Base-by-base conservation (phyloP, 2,329 filamentous ascomycete species). In the Aschersonia sp. region DNA sequence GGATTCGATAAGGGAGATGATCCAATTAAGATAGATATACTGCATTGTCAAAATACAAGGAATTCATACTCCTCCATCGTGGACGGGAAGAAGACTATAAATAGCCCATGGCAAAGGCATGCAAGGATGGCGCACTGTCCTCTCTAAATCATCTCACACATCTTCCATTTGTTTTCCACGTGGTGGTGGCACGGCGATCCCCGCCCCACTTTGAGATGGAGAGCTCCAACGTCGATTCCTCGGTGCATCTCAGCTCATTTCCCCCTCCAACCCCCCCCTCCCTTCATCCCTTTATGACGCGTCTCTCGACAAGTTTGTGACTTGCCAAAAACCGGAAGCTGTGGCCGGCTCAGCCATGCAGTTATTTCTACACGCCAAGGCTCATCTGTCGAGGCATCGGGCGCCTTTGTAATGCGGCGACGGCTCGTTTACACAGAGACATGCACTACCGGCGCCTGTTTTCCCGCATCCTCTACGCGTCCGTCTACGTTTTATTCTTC, bases 381-480 rank as follows among this genome's bases (percentile, higher is more conserved):
- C 47, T 47, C 48, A 52, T 47, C 31, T 43, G 47, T 42, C 44
- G 30, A 41, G 44, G 43, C 14, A 31, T 46, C 11, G 42, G 30
- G 47, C 40, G 43, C 33, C 47, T 44, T 42, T 40, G 29, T 42
- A 14, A 22, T 37, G 43, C n/a, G 43, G 22, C 39, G 45, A 12
- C 14, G 42, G 7, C 8, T 30, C 43, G 30, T 14, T 14, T 43
- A 40, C 30, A 30, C 43, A 29, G 14, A 30, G 43, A 42, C 14
- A 56, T 57, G 54, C 51, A 47, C 41, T 48, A 50, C 37, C 52
- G 48, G 45, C 66, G 68, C 54, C 71, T 80, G 52, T 67, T 89
- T 58, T 87, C 85, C 64, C 80, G 81, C 61, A 79, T 94, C 63
- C 78, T 89, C 68, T 95, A 95, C 70, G 81, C 76, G 60, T 79